Conservation (phyloP, 305 asterid genomes). For the Fraxinus sp. region DNA sequence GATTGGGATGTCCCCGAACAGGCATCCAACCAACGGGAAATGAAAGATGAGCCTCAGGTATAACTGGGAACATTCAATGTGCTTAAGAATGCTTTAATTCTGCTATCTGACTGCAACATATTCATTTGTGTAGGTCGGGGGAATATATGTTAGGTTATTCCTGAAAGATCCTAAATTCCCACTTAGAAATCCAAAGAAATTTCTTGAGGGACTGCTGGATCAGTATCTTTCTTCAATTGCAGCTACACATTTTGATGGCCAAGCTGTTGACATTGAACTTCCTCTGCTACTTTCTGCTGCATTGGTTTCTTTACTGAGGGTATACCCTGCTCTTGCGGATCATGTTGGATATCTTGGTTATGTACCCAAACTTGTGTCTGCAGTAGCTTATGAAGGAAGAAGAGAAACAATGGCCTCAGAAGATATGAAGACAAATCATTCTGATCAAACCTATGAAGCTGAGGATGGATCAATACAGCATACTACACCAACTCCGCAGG, state of each 20-base stretch:
- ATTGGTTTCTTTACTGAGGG: constrained; percentile 86
- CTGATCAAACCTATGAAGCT: constrained; percentile 44
- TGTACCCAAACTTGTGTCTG: constrained; percentile 93
- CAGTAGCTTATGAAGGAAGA: constrained; percentile 93
- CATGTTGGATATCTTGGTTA: constrained; percentile 98
- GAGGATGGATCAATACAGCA: constrained; percentile 58
- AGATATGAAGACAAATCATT: constrained; percentile 30
- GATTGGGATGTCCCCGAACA: constrained; percentile 99
- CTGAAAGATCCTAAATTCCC: constrained; percentile 99
- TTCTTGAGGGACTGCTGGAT: constrained; percentile 92
- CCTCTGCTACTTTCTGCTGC: constrained; percentile 98
- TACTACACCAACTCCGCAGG: constrained; percentile 77
- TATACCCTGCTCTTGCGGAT: constrained; percentile 97
- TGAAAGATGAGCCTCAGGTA: constrained; percentile 99
- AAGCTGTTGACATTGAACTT: constrained; percentile 79
- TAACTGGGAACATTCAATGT: constrained; percentile 18
- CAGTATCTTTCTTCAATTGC: constrained; percentile 96
- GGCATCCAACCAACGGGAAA: constrained; percentile 89
- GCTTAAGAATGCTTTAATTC: constrained; percentile 25
- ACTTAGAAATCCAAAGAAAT: constrained; percentile 92
- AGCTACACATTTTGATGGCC: constrained; percentile 72
- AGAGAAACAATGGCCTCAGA: constrained; percentile 90
- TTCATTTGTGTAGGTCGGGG: constrained; percentile 76
- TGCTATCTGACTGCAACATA: constrained; percentile 26
- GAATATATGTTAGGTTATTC: constrained; percentile 90